Evolutionary conservation across 2,329 filamentous ascomycete species (phyloP).

Genomic region (Dichotomopilus funicola): DNA sequence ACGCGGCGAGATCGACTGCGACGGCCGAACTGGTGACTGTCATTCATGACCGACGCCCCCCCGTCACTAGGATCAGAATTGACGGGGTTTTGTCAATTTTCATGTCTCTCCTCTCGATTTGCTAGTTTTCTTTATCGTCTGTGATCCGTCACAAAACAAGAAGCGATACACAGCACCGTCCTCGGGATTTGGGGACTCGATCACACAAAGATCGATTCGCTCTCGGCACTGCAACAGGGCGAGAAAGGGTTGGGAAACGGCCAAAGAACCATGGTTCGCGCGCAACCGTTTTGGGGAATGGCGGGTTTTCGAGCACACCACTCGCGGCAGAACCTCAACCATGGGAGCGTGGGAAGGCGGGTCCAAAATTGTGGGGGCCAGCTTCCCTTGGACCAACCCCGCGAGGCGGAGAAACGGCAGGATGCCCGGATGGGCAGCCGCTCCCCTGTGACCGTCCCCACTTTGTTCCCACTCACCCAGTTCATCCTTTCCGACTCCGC

Average conservation of each 20-base stretch:
- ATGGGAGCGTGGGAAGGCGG: slow-evolving; percentile 14
- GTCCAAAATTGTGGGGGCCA: slow-evolving; percentile 6
- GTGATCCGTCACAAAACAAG: too few species aligned
- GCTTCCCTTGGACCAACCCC: slow-evolving; percentile 13
- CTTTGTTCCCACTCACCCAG: too few species aligned
- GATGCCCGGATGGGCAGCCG: slow-evolving; percentile 15
- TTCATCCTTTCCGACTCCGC: not conserved
- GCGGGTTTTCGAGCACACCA: not conserved
- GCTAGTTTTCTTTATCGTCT: too few species aligned
- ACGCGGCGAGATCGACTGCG: not conserved
- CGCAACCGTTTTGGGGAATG: not conserved
- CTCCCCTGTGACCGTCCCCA: not conserved
- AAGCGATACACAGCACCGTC: too few species aligned
- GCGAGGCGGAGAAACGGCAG: slow-evolving; percentile 19
- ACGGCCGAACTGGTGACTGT: too few species aligned
- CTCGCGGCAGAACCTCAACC: slow-evolving; percentile 12
- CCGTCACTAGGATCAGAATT: too few species aligned
- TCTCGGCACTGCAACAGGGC: too few species aligned
- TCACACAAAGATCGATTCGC: too few species aligned
- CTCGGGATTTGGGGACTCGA: too few species aligned
- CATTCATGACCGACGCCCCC: too few species aligned
- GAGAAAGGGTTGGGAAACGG: not conserved
- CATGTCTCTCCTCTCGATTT: too few species aligned
- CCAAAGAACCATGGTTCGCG: not conserved
- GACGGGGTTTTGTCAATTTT: too few species aligned